Evolutionary conservation across 2,329 filamentous ascomycete species (phyloP).

Genomic region (Trichoderma gracile): DNA sequence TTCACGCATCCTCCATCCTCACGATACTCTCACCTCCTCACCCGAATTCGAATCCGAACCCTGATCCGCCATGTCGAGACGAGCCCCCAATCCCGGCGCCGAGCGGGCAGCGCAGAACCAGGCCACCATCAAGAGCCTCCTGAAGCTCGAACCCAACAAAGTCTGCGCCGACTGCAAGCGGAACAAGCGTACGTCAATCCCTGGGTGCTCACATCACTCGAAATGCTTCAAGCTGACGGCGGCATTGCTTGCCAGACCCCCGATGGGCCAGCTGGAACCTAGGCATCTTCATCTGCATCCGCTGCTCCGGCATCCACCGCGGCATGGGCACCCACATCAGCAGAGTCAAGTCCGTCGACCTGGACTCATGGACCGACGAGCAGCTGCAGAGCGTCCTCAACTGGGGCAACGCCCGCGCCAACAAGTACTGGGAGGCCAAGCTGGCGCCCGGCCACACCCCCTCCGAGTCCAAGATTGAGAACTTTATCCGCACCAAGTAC

Average conservation of each 20-base stretch:
- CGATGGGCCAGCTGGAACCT: slow-evolving; percentile 99
- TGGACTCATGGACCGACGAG: slow-evolving; percentile 98
- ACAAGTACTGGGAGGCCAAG: slow-evolving; percentile 99
- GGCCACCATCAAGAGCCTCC: slow-evolving; percentile 86
- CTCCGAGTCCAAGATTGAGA: slow-evolving; percentile 97
- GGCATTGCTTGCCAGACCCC: slow-evolving; percentile 63
- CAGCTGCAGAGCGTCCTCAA: slow-evolving; percentile 89
- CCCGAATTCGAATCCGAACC: slow-evolving; percentile 9
- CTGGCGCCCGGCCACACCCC: slow-evolving; percentile 86
- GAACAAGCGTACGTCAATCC: slow-evolving; percentile 77
- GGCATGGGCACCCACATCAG: slow-evolving; percentile 99
- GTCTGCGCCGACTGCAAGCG: slow-evolving; percentile 97
- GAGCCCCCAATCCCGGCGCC: slow-evolving; percentile 73
- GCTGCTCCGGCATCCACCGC: slow-evolving; percentile 96
- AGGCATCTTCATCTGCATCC: slow-evolving; percentile 95
- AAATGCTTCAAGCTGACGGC: neutral
- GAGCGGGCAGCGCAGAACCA: slow-evolving; percentile 92
- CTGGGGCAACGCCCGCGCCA: slow-evolving; percentile 95
- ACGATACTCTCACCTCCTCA: neutral
- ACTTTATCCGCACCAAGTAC: slow-evolving; percentile 99
- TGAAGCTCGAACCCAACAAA: slow-evolving; percentile 96
- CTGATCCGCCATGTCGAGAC: slow-evolving; percentile 68
- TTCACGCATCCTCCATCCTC: neutral
- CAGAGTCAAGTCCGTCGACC: slow-evolving; percentile 94
- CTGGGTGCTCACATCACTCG: neutral